Evolutionary conservation across 192 early-diverging fungal genomes (phyloP).

Genomic region (Entomortierella chlamydospora): DNA sequence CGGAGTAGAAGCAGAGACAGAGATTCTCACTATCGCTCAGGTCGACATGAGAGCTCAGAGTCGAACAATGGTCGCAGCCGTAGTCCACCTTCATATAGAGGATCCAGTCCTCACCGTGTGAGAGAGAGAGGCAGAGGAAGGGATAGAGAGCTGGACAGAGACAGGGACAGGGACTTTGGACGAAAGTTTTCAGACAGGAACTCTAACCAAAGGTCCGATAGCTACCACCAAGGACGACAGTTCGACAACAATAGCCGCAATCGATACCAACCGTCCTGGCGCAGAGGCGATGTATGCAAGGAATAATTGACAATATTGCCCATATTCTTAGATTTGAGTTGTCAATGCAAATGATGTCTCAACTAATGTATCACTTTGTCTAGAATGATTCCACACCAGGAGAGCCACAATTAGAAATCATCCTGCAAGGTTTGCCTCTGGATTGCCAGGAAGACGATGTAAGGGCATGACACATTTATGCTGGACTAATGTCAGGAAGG

Average conservation of each 20-base stretch:
- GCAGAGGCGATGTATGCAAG: conserved; percentile 13
- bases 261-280: conserved; percentile 12
- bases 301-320: too few relatives aligned
- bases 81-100: conserved; percentile 14
- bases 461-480: too few relatives aligned
- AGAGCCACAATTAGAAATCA: conserved; percentile 33
- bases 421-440: conserved; percentile 31
- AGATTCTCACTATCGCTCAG: background rate
- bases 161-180: conserved; percentile 12
- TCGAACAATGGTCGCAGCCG: conserved; percentile 9
- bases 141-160: background rate
- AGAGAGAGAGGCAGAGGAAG: background rate
- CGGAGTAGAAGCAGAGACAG: conserved; percentile 2
- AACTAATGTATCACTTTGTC: background rate
- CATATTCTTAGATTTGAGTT: too few relatives aligned
- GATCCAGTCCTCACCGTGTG: background rate
- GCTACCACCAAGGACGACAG: background rate
- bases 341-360: too few relatives aligned
- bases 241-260: background rate
- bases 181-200: conserved; percentile 3
- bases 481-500: too few relatives aligned
- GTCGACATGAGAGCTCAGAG: conserved; percentile 1
- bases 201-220: background rate
- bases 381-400: conserved; percentile 16
- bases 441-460: conserved; percentile 30